Base-by-base conservation (phyloP, 768 basidiomycete genomes). In the Lentinula lateritia region DNA sequence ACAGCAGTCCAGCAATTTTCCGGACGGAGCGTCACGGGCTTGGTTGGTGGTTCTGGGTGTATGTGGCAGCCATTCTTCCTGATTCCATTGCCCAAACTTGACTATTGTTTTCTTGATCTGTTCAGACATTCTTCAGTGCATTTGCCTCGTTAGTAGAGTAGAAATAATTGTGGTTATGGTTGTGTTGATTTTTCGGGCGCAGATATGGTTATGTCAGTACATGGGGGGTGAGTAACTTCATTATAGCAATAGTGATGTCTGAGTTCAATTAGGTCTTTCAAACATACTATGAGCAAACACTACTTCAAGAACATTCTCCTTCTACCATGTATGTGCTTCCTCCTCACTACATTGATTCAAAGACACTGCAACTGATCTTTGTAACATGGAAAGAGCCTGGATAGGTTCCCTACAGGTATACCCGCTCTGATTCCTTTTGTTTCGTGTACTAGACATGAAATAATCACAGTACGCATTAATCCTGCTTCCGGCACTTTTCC, bases 391-490 rank as follows among this genome's bases (percentile, higher is more conserved):
- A 23, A 83, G 83, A 35, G 78, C 82, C 46, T 84, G 83, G 83
- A 84, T 84, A n/a, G 83, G 83, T 20, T 84, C 83, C 5, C 62
- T 77, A 28, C 82, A 84, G 71, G 83, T 79, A 62, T 50, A 3
- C 15, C 4, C n/a, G 7, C 15, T 16, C 28, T 16, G 3, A 8
- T 32, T 8, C 23, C 38, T 23, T 16, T 15, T n/a, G 1, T 32
- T 28, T 4, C 53, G 43, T 10, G 48, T 12, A 12, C 39, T 20
- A 28, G 41, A n/a, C 28, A 3, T n/a, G 16, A 57, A 34, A 16
- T 23, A 23, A 42, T 46, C 46, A 12, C 20, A 83, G 80, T 80
- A 78, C 62, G 74, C 80, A 15, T 71, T 80, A 0, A 64, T 74
- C 6, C 80, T 79, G 65, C 57, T 78, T 2, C 78, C 78, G 0